Conservation (phyloP, 495 filamentous ascomycete species). For the Diplogelasinospora grovesii region DNA sequence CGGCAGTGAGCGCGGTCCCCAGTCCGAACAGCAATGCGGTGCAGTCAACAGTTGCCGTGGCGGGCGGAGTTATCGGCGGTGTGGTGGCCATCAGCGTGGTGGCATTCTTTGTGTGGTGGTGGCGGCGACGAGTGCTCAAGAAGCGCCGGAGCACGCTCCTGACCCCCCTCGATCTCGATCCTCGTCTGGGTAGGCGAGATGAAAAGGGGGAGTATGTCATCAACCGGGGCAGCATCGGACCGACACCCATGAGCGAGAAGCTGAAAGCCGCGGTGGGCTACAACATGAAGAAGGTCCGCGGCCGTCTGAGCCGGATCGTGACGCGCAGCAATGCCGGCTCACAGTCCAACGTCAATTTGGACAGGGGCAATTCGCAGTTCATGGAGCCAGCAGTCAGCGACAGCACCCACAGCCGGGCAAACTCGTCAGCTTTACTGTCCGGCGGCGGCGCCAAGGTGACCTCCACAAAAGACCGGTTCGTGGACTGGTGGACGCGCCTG, state of each 20-base stretch:
- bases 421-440: slow-evolving; percentile 21
- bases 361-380: slow-evolving; percentile 47
- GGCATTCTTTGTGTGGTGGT: slow-evolving; percentile 43
- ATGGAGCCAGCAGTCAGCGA: slow-evolving; percentile 32
- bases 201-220: slow-evolving; percentile 40
- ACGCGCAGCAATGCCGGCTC: slow-evolving; percentile 25
- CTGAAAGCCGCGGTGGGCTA: slow-evolving; percentile 29
- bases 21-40: slow-evolving; percentile 19
- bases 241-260: slow-evolving; percentile 33
- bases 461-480: slow-evolving; percentile 28
- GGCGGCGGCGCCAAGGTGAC: slow-evolving; percentile 10
- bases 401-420: slow-evolving; percentile 32
- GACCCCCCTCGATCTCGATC: slow-evolving; percentile 35
- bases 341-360: slow-evolving; percentile 42
- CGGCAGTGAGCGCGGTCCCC: slow-evolving; percentile 10
- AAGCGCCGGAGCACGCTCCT: slow-evolving; percentile 38
- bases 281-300: slow-evolving; percentile 31
- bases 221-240: slow-evolving; percentile 34
- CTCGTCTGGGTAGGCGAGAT: slow-evolving; percentile 8
- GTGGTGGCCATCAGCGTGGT: slow-evolving; percentile 38
- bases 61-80: slow-evolving; percentile 45
- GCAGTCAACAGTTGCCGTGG: slow-evolving; percentile 36
- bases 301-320: slow-evolving; percentile 29
- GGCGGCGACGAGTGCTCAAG: slow-evolving; percentile 32
- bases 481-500: slow-evolving; percentile 37